These are phyloP conservation scores for Candida montana DNA, from an alignment of 805 yeast genomes.

Conservation along the genomic window DNA sequence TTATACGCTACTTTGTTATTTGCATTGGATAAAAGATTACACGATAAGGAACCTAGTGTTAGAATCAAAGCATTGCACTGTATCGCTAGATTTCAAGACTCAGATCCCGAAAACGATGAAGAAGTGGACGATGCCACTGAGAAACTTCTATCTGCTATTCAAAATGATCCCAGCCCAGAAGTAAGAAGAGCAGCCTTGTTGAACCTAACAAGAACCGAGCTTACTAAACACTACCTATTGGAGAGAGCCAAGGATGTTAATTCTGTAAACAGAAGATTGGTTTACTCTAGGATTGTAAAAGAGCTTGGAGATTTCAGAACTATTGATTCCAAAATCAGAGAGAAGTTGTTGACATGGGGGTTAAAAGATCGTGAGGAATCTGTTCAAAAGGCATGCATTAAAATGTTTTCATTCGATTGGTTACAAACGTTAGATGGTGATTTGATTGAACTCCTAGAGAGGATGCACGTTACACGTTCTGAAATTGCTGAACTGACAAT, in stretches of 20 bases:
- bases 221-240: slow-evolving; percentile 53
- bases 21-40: slow-evolving; percentile 56
- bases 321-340: slow-evolving; percentile 52
- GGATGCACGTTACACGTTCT: slow-evolving; percentile 65
- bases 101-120: slow-evolving; percentile 24
- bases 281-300: slow-evolving; percentile 63
- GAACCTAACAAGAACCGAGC: slow-evolving; percentile 52
- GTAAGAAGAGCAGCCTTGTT: slow-evolving; percentile 81
- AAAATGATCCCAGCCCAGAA: slow-evolving; percentile 80
- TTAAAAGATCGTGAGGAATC: slow-evolving; percentile 75
- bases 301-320: slow-evolving; percentile 59
- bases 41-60: slow-evolving; percentile 72
- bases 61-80: slow-evolving; percentile 83
- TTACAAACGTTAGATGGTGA: slow-evolving; percentile 61
- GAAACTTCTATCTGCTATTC: slow-evolving; percentile 46
- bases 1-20: slow-evolving; percentile 58
- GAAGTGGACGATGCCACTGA: slow-evolving; percentile 42
- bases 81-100: slow-evolving; percentile 69
- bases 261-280: slow-evolving; percentile 61
- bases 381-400: slow-evolving; percentile 67
- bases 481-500: slow-evolving; percentile 65
- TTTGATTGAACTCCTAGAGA: slow-evolving; percentile 63
- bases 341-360: slow-evolving; percentile 75
- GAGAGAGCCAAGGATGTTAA: slow-evolving; percentile 83
- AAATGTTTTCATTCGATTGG: slow-evolving; percentile 72